These are phyloP conservation scores for Fremontodendron californicum DNA, from an alignment of 345 rosid genomes.

Conservation along the genomic window DNA sequence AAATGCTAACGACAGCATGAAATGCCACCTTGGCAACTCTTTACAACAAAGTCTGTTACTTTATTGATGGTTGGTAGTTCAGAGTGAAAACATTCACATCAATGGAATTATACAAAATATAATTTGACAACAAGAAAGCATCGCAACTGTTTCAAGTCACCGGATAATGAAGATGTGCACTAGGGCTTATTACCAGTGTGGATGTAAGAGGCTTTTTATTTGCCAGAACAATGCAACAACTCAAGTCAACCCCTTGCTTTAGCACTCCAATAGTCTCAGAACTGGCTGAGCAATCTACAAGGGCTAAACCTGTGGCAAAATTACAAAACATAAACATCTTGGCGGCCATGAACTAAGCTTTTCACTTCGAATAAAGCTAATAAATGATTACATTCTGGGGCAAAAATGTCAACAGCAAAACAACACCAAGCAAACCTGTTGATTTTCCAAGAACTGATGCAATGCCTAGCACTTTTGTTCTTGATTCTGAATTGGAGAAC, in stretches of 20 bases:
- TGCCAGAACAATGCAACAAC: constrained; percentile 82
- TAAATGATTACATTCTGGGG: not conserved
- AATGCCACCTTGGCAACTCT: not conserved
- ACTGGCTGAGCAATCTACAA: constrained; percentile 91
- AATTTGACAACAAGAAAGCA: not conserved
- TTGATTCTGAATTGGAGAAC: constrained; percentile 36
- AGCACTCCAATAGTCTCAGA: constrained; percentile 50
- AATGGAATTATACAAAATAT: not conserved
- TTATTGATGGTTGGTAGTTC: not conserved
- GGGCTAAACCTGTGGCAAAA: constrained; percentile 53
- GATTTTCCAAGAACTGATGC: constrained; percentile 59
- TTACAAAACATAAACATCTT: constrained; percentile 9
- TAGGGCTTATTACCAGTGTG: constrained; percentile 47
- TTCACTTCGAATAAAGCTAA: not conserved
- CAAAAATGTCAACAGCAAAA: not conserved
- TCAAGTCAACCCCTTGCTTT: constrained; percentile 47
- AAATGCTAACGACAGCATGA: constrained; percentile 4
- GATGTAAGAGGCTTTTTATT: constrained; percentile 93
- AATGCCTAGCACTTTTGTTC: constrained; percentile 36
- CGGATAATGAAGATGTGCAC: not conserved
- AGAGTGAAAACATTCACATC: not conserved
- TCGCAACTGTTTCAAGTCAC: not conserved
- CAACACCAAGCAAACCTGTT: constrained; percentile 49
- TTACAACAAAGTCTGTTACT: not conserved
- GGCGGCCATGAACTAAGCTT: not conserved